These are phyloP conservation scores for Coemansia sp. DNA, from an alignment of 192 early-diverging fungal species.

Conservation along the genomic window DNA sequence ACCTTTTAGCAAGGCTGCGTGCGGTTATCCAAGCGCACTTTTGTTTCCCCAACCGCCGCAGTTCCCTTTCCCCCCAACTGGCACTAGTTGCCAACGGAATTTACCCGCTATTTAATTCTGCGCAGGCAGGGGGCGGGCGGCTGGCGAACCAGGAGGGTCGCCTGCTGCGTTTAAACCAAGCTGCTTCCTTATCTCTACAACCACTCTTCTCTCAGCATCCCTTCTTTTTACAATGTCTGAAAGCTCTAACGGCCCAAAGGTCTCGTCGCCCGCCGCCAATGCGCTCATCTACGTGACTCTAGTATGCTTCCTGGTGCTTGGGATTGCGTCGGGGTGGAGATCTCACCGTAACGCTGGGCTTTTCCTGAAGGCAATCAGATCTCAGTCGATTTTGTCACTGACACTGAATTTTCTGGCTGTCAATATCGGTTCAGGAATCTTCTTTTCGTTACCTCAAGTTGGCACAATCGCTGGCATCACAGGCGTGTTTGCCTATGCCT, in stretches of 20 bases:
- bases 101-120: neutral
- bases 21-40: neutral
- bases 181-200: neutral
- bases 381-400: conserved; percentile 53
- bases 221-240: conserved; percentile 17
- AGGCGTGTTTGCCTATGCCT: conserved; percentile 64
- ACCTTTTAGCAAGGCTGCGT: neutral
- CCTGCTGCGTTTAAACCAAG: neutral
- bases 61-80: neutral
- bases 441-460: conserved; percentile 65
- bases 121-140: neutral
- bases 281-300: conserved; percentile 58
- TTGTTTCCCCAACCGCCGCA: neutral
- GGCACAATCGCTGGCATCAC: conserved; percentile 64
- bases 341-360: conserved; percentile 49
- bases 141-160: neutral
- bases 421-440: conserved; percentile 61
- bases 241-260: conserved; percentile 26
- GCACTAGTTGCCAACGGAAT: neutral
- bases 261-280: conserved; percentile 51
- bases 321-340: conserved; percentile 55
- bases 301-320: conserved; percentile 53
- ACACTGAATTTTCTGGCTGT: conserved; percentile 56
- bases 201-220: neutral
- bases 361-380: conserved; percentile 57